Base-by-base conservation (phyloP, 108 stramenopile genomes). In the Pseudonitzschia pungens region DNA sequence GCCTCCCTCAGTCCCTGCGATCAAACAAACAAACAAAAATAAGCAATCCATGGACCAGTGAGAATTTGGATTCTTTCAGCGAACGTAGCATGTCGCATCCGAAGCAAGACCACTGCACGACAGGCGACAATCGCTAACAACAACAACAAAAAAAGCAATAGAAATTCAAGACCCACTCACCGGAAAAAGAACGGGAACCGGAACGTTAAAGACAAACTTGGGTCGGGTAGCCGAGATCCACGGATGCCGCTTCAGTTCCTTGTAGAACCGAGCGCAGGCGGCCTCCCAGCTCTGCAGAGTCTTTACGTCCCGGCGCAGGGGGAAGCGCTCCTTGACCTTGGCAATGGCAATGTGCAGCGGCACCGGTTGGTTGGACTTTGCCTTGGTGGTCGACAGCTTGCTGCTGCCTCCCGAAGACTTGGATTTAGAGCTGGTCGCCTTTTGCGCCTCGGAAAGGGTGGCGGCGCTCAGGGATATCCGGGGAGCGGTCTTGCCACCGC, bases 261-360 rank as follows among this genome's bases (percentile, higher is more conserved):
- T 79, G 62, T 86, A 78, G 26, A 89, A 87, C 29, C 83, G 73
- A 0, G 88, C 77, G 60, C 93, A 94, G 15, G 85, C 89, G 10
- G 70, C 81, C 64, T 94, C 93, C 88, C 91, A 94, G 16, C 69
- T 65, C 68, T 91, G 85, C 14, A 94, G 72, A 50, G 72, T 79
- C 68, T 94, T 94, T 12, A 69, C 48, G 33, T 77, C 79, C 10
- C 93, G 80, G 28, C 93, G 87, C 4, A 90, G 70, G 6, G 93
- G 86, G 62, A 89, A 94, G 16, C 77, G 84, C 66, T 90, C 87
- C 69, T 94, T 92, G 21, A 94, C 88, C 32, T 82, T 71, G 45
- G 91, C 82, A 66, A 94, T 94, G 14, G 93, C 93, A 70, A 94
- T 91, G 68, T 92, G 90, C 42, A 94, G 80, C 29, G 90, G 93